Evolutionary conservation across 2,329 filamentous ascomycete species (phyloP), one percentile per base, ranked within the genome.

Genomic region (Didymella pomorum): DNA sequence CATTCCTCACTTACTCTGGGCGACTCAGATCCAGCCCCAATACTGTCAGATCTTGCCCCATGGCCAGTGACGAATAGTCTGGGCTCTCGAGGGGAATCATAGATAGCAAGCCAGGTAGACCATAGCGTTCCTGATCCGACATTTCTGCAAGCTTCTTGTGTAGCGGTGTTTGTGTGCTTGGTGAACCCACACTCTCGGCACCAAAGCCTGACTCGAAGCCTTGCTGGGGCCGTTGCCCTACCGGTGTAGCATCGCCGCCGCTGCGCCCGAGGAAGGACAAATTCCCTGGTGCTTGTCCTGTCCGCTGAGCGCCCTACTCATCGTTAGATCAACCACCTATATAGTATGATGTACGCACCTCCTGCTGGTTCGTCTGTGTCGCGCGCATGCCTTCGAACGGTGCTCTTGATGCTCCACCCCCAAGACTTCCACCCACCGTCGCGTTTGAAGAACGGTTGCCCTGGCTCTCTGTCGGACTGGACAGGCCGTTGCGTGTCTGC

Each of bases 21-120:
- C 84, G 83, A 65, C 87, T 87, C 56, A 89, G 77, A 70, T 89
- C 86, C 64, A 90, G 78, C 25, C 87, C 87, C 21, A 90, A 76
- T 8, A 83, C 83, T 70, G 84, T 87, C 60, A 89, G 74, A 71
- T 89, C 87, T 71, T 88, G 86, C 14, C 87, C 87, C 62, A 87
- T 80, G 26, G 86, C 83, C 52, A 89, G 78, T 20, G 71, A 71
- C 21, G 72, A 80, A 67, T 74, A 76, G 72, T 82, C 85, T 14
- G 80, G 79, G 66, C 79, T 84, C 60, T 83, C 83, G 61, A 80
- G 78, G 52, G 81, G 82, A 62, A 86, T 84, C 81, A 83, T 86
- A 35, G 80, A 81, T 41, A 87, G 72, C n/a, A 88, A 75, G 2
- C 86, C 87, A 31, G 82, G 80, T 51, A 89, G 78, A 8, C 87